Conservation (phyloP, 129 eudicot genomes). For the Artemisia annua region DNA sequence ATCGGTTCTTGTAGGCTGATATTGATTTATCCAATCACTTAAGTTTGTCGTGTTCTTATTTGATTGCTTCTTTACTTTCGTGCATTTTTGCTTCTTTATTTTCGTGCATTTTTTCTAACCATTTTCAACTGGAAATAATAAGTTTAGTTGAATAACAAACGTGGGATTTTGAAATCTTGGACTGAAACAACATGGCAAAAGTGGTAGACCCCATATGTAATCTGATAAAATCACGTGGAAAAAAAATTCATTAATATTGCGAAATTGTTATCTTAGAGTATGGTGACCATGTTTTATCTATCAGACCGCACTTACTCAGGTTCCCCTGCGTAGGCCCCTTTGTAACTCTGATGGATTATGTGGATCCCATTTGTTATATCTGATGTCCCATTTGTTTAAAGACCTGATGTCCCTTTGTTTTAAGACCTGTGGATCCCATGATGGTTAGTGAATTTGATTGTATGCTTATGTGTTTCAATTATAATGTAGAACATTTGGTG, state of each 20-base stretch:
- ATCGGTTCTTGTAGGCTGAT: too few relatives aligned
- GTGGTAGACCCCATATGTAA: constrained; percentile 46
- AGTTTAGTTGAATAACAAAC: constrained; percentile 19
- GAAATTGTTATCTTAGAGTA: too few relatives aligned
- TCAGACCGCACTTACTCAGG: too few relatives aligned
- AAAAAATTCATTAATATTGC: too few relatives aligned
- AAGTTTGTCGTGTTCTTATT: too few relatives aligned
- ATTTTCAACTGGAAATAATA: constrained; percentile 3
- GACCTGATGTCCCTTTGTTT: constrained; percentile 39
- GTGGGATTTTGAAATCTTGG: constrained; percentile 30
- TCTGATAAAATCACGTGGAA: constrained; percentile 38
- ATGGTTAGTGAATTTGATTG: constrained; percentile 20
- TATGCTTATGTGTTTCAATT: constrained; percentile 25
- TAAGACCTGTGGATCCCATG: neutral
- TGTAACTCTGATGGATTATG: constrained; percentile 26
- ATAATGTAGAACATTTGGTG: constrained; percentile 54
- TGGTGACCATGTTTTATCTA: too few relatives aligned
- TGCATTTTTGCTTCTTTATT: too few relatives aligned
- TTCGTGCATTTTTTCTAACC: too few relatives aligned
- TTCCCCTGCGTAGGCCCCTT: constrained; percentile 41
- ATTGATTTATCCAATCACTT: too few relatives aligned
- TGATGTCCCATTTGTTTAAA: constrained; percentile 39
- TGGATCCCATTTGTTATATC: constrained; percentile 51
- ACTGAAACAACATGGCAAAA: constrained; percentile 8
- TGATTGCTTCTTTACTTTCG: too few relatives aligned